Evolutionary conservation across 129 eudicot species (phyloP).

Genomic region (Centella asiatica): DNA sequence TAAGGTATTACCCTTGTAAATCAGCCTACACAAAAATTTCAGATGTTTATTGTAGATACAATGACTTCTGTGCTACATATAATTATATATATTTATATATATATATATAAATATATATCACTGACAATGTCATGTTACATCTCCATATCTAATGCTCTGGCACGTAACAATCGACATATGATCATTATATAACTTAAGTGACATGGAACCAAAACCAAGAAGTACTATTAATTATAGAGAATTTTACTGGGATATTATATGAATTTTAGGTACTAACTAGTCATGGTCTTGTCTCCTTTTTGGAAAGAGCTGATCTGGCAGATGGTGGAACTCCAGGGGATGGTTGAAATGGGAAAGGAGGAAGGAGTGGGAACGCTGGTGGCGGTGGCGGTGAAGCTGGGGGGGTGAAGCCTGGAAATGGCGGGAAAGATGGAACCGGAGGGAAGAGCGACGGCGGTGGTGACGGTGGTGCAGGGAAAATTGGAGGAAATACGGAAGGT

Average conservation of each 20-base stretch:
- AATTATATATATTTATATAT: too few relatives aligned
- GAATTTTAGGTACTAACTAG: conserved; percentile 1
- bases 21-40: too few relatives aligned
- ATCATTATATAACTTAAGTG: background rate
- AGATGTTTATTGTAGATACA: background rate
- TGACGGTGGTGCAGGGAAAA: conserved; percentile 27
- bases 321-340: conserved; percentile 59
- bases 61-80: background rate
- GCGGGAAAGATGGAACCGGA: conserved; percentile 8
- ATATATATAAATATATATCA: too few relatives aligned
- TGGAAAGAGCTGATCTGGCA: conserved; percentile 18
- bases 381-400: conserved; percentile 17
- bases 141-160: background rate
- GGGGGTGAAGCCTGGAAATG: conserved; percentile 16
- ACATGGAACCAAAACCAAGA: background rate
- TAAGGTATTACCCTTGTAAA: too few relatives aligned
- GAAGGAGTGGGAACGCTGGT: conserved; percentile 25
- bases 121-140: background rate
- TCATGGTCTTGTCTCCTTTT: conserved; percentile 34
- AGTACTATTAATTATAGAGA: background rate
- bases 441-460: conserved; percentile 27
- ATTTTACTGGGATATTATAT: conserved; percentile 7
- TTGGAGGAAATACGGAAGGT: conserved; percentile 24
- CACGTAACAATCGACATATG: conserved; percentile 1
- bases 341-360: conserved; percentile 59